Evolutionary conservation across 176 grass and related monocot genomes (phyloP), one percentile per base, ranked within the genome.

Genomic region (Musa acuminata): DNA sequence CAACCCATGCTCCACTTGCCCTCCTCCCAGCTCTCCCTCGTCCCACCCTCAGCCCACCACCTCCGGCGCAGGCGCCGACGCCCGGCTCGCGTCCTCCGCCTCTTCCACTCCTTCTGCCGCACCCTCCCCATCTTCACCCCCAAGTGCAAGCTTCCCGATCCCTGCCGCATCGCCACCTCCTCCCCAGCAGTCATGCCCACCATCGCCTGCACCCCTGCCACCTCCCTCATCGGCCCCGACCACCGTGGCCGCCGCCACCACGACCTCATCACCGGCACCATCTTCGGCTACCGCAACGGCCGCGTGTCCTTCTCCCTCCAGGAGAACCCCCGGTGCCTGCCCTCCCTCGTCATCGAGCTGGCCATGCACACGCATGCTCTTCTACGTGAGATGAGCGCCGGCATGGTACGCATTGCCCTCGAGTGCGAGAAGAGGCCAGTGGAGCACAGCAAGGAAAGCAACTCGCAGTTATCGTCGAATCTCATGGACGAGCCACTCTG

Each of bases 11-110:
- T 19, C 51, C 20, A 49, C 14, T 71, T 5, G 62, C 78, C 26
- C 69, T 26, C 58, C 57, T 2, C 51, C 1, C 51, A 11, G 23
- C 6, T n/a, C 52, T 55, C 72, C 12, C 72, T 74, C 72, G 72
- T 74, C 8, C 49, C 71, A 11, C 71, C 71, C 49, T 55, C 53
- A 27, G 48, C 76, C 25, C 66, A 79, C 55, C 82, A 85, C 74
- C 67, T 43, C 8, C 20, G 72, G 74, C 52, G 59, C 8, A 14
- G 72, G 74, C 52, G 75, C 62, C 71, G 57, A 64, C 24, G 67
- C 72, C 24, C 77, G 63, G 76, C 78, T 48, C 16, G 52, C 24
- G 64, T 71, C 51, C 29, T 69, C 27, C 65, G 51, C 52, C 48
- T 25, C 50, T 25, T n/a, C 49, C 64, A 58, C 60, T 52, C 53